Conservation (phyloP, 352 stramenopile genomes). For the Globisporangium lucens region DNA sequence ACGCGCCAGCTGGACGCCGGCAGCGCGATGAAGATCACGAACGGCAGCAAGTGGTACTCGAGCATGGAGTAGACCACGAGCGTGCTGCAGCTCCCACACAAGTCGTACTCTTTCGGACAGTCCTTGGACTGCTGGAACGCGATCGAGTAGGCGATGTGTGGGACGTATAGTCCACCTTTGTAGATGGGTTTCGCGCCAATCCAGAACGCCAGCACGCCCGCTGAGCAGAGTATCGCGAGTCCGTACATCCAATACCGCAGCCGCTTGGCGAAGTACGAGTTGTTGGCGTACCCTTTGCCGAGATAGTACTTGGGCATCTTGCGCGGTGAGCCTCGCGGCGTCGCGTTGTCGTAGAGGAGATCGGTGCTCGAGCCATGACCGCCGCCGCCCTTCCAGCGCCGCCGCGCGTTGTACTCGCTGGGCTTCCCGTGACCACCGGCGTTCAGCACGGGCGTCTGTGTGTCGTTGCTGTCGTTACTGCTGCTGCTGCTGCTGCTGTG, state of each 20-base stretch:
- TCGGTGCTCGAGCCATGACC: no score
- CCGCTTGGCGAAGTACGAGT: constrained; percentile 81
- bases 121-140: constrained; percentile 35
- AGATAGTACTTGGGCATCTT: constrained; percentile 44
- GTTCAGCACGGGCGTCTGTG: background rate
- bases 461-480: background rate
- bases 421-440: background rate
- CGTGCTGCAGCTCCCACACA: constrained; percentile 54
- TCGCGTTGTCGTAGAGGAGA: no score
- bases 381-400: background rate
- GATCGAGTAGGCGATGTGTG: constrained; percentile 33
- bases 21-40: constrained; percentile 61
- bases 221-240: constrained; percentile 35
- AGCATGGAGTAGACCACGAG: constrained; percentile 63
- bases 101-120: constrained; percentile 22
- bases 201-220: constrained; percentile 54
- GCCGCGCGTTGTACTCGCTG: background rate
- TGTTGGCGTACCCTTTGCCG: constrained; percentile 46
- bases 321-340: constrained; percentile 29
- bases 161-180: constrained; percentile 50
- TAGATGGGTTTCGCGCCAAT: constrained; percentile 21
- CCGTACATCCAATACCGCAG: constrained; percentile 48
- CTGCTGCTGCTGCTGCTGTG: background rate
- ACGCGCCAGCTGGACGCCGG: constrained; percentile 52
- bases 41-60: constrained; percentile 61